These are phyloP conservation scores for Mycena olivaceomarginata DNA, from an alignment of 768 basidiomycete species.

Conservation along the genomic window DNA sequence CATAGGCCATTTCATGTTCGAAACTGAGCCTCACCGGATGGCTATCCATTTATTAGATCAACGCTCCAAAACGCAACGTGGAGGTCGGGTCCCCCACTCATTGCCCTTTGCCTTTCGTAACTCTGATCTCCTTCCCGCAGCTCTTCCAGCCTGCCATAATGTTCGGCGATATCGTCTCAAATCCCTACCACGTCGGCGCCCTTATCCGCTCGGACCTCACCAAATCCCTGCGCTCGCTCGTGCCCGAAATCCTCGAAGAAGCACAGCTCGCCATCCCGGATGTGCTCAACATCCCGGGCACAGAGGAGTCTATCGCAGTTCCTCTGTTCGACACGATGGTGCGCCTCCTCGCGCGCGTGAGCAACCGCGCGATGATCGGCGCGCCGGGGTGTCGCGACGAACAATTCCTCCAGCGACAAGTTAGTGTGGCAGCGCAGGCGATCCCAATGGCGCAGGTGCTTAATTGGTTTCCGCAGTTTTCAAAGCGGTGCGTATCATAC, in stretches of 20 bases:
- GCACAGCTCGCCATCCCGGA: slow-evolving; percentile 36
- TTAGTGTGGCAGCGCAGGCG: slow-evolving; percentile 37
- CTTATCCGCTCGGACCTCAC: slow-evolving; percentile 40
- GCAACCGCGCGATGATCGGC: slow-evolving; percentile 47
- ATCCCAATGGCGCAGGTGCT: slow-evolving; percentile 38
- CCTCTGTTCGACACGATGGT: slow-evolving; percentile 39
- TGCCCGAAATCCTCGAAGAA: slow-evolving; percentile 43
- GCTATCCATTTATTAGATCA: slow-evolving; percentile 10
- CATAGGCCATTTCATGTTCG: not conserved
- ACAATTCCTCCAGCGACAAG: slow-evolving; percentile 39
- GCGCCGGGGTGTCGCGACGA: slow-evolving; percentile 43
- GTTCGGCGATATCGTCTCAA: slow-evolving; percentile 34
- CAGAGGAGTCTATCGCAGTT: slow-evolving; percentile 23
- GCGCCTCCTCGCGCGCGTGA: slow-evolving; percentile 42
- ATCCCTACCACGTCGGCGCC: slow-evolving; percentile 36
- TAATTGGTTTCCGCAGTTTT: slow-evolving; percentile 29
- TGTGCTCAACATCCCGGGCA: slow-evolving; percentile 19
- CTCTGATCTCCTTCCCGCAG: not conserved
- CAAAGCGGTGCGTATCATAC: no score
- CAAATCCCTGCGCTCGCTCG: slow-evolving; percentile 33
- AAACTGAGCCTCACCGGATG: not conserved
- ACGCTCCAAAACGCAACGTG: slow-evolving; percentile 23
- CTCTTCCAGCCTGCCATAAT: slow-evolving; percentile 29
- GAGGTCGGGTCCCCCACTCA: not conserved
- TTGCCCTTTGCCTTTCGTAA: not conserved